These are phyloP conservation scores for Pyrenochaeta sp. DNA, from an alignment of 2,329 filamentous ascomycete species.

Conservation along the genomic window DNA sequence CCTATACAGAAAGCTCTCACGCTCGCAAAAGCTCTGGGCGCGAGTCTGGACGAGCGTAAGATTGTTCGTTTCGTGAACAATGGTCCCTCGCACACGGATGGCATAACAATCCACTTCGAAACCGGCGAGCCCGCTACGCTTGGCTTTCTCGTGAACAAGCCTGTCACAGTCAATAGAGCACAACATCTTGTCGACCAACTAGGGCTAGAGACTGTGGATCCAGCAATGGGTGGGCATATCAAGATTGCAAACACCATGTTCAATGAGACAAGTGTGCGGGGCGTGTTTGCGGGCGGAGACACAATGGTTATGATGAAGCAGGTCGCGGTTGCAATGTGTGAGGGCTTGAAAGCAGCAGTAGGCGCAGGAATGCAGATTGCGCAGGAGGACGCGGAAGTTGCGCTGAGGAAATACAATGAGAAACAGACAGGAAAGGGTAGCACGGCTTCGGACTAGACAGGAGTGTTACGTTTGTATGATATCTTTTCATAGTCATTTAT, in stretches of 20 bases:
- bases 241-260: conserved; percentile 54
- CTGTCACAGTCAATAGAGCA: conserved; percentile 39
- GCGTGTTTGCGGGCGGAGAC: conserved; percentile 65
- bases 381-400: conserved; percentile 26
- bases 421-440: conserved; percentile 7
- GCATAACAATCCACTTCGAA: conserved; percentile 42
- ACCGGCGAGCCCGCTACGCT: conserved; percentile 31
- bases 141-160: conserved; percentile 38
- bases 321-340: conserved; percentile 38
- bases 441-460: no score
- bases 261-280: conserved; percentile 59
- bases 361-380: conserved; percentile 35
- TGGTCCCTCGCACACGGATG: conserved; percentile 30
- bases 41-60: conserved; percentile 34
- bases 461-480: no score
- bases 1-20: conserved; percentile 31
- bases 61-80: conserved; percentile 38
- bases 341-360: conserved; percentile 38
- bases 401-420: conserved; percentile 20
- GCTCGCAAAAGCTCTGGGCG: conserved; percentile 28
- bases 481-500: no score
- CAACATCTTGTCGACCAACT: conserved; percentile 43
- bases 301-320: conserved; percentile 44
- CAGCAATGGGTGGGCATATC: conserved; percentile 54
- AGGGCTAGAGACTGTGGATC: conserved; percentile 49